Conservation (phyloP, 129 eudicot genomes). For the Kitagawia praeruptora region DNA sequence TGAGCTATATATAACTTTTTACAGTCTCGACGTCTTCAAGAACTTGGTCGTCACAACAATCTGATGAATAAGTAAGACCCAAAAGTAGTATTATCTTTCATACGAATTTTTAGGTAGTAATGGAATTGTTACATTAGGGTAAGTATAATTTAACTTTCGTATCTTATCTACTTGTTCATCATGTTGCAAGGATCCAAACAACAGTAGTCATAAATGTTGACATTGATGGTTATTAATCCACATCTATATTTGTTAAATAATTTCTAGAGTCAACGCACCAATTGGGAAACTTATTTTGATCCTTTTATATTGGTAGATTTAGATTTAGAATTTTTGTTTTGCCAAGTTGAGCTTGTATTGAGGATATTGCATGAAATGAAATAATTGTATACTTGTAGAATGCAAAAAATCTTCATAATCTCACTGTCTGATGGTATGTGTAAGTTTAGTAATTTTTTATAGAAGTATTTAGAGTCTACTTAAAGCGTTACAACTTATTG, state of each 20-base stretch:
- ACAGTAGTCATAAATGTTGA: not conserved
- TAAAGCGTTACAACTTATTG: not conserved
- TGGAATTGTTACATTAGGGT: not conserved
- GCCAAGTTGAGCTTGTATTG: not conserved
- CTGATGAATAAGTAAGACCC: no score
- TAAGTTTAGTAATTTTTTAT: not conserved
- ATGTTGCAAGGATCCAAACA: constrained; percentile 2
- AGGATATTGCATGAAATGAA: not conserved
- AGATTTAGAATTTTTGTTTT: not conserved
- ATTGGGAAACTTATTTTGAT: not conserved
- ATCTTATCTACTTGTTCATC: not conserved
- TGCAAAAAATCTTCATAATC: not conserved
- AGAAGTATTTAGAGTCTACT: not conserved
- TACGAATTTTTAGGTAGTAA: no score
- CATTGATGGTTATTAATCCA: not conserved
- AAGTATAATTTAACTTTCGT: not conserved
- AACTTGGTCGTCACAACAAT: no score
- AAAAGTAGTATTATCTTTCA: no score
- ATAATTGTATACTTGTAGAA: not conserved
- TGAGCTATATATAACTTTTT: no score
- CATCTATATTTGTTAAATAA: not conserved
- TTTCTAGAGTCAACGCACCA: not conserved
- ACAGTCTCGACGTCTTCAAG: no score
- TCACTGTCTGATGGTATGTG: not conserved
- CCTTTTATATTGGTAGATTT: not conserved